These are phyloP conservation scores for Lachnellula arida DNA, from an alignment of 2,329 filamentous ascomycete species.

Conservation along the genomic window DNA sequence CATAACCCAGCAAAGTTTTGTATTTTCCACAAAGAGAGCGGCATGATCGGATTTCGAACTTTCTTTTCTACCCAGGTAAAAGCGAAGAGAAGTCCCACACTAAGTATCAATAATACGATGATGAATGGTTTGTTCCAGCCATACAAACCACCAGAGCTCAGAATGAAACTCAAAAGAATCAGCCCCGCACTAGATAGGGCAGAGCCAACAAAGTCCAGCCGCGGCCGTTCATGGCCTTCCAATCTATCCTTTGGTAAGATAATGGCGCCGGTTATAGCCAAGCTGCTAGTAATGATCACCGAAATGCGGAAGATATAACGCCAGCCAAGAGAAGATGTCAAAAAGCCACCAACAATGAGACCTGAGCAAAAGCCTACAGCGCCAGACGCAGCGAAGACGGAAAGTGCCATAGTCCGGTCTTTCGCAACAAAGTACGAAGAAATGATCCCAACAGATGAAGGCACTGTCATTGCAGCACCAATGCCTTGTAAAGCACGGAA, in stretches of 20 bases:
- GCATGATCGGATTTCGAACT: slow-evolving; percentile 42
- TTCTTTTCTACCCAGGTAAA: slow-evolving; percentile 41
- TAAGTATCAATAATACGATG: slow-evolving; percentile 37
- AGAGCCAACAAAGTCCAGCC: slow-evolving; percentile 39
- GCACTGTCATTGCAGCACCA: slow-evolving; percentile 42
- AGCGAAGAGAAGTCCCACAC: slow-evolving; percentile 34
- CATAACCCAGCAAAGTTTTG: slow-evolving; percentile 42
- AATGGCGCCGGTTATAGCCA: slow-evolving; percentile 32
- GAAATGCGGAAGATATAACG: slow-evolving; percentile 37
- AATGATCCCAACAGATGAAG: slow-evolving; percentile 43
- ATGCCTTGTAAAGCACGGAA: slow-evolving; percentile 44
- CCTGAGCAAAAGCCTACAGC: slow-evolving; percentile 39
- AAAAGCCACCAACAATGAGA: slow-evolving; percentile 36
- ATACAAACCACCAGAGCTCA: slow-evolving; percentile 42
- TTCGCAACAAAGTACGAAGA: slow-evolving; percentile 37
- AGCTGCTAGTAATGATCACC: slow-evolving; percentile 31
- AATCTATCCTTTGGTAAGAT: slow-evolving; percentile 36
- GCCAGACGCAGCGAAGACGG: slow-evolving; percentile 37
- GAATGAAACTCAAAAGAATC: slow-evolving; percentile 41
- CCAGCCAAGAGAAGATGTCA: slow-evolving; percentile 37
- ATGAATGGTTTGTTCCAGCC: slow-evolving; percentile 43
- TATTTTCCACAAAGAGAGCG: slow-evolving; percentile 41
- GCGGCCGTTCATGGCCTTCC: slow-evolving; percentile 31
- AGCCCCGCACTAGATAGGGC: slow-evolving; percentile 39
- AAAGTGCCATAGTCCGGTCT: slow-evolving; percentile 36